Evolutionary conservation across 1,284 basidiomycete species (phyloP).

Genomic region (Microbotryum violaceum): DNA sequence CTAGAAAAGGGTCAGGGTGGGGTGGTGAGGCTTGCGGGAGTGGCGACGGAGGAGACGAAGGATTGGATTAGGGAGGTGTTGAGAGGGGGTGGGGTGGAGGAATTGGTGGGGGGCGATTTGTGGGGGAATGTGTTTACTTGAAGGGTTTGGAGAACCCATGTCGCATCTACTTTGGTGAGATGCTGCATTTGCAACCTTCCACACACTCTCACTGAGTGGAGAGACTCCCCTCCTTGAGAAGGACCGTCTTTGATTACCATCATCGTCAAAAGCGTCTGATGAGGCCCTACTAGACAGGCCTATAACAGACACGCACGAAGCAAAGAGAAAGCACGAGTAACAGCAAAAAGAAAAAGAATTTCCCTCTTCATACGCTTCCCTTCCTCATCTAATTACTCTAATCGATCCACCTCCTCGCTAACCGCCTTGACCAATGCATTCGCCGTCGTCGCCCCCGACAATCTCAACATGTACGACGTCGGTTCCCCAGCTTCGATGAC

Average conservation of each 20-base stretch:
- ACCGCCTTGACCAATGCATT: background rate
- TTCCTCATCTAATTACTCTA: background rate
- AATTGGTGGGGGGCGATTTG: slow-evolving; percentile 55
- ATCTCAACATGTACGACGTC: slow-evolving; percentile 30
- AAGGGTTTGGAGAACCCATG: background rate
- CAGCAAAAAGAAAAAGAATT: background rate
- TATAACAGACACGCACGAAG: too few relatives aligned
- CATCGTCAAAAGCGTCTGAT: too few relatives aligned
- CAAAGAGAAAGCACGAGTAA: background rate
- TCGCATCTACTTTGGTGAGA: background rate
- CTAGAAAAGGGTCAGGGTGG: slow-evolving; percentile 40
- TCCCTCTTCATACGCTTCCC: background rate
- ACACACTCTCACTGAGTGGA: too few relatives aligned
- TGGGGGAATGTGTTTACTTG: slow-evolving; percentile 54
- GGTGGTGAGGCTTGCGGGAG: slow-evolving; percentile 64
- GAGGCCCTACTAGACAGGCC: too few relatives aligned
- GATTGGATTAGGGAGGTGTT: slow-evolving; percentile 53
- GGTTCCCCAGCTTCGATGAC: slow-evolving; percentile 29
- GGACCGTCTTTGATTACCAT: too few relatives aligned
- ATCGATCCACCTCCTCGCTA: background rate
- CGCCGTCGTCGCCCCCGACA: background rate
- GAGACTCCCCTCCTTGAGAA: too few relatives aligned
- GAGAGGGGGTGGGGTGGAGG: slow-evolving; percentile 26
- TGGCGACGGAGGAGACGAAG: slow-evolving; percentile 62
- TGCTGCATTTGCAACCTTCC: background rate